Conservation (phyloP, 768 basidiomycete species). For the Boletus insuetus region DNA sequence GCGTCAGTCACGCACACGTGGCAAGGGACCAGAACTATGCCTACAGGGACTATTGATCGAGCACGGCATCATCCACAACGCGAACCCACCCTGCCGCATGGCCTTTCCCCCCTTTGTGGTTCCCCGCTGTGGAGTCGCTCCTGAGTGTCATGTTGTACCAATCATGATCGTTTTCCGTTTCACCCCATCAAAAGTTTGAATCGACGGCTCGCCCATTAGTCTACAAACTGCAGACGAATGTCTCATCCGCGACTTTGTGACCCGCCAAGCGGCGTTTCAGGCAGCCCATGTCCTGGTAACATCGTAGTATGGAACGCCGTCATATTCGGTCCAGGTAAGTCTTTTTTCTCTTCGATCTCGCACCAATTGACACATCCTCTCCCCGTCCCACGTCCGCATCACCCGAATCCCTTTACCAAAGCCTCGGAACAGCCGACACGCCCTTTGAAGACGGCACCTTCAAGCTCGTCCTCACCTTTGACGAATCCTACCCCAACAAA, state of each 20-base stretch:
- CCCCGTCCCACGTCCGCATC: too few species aligned
- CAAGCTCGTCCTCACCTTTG: constrained; percentile 91
- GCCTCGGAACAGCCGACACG: constrained; percentile 69
- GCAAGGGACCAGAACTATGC: too few species aligned
- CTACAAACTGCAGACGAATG: constrained; percentile 90
- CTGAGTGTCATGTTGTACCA: not conserved
- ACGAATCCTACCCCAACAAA: constrained; percentile 98
- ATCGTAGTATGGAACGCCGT: constrained; percentile 99
- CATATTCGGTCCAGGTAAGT: constrained; percentile 94
- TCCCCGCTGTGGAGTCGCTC: too few species aligned
- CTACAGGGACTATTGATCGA: too few species aligned
- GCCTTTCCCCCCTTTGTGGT: too few species aligned
- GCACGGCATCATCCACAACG: too few species aligned
- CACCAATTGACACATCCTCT: not conserved
- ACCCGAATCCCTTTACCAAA: too few species aligned
- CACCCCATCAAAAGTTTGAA: not conserved
- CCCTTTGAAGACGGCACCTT: constrained; percentile 99
- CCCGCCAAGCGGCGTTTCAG: constrained; percentile 94
- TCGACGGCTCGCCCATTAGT: constrained; percentile 44
- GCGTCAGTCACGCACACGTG: too few species aligned
- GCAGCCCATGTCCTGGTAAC: constrained; percentile 95
- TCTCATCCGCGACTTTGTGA: constrained; percentile 97
- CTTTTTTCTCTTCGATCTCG: not conserved
- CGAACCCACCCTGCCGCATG: too few species aligned
- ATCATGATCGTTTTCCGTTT: constrained; percentile 18